Base-by-base conservation (phyloP, 2,329 filamentous ascomycete genomes). In the Periglandula ipomoeae region DNA sequence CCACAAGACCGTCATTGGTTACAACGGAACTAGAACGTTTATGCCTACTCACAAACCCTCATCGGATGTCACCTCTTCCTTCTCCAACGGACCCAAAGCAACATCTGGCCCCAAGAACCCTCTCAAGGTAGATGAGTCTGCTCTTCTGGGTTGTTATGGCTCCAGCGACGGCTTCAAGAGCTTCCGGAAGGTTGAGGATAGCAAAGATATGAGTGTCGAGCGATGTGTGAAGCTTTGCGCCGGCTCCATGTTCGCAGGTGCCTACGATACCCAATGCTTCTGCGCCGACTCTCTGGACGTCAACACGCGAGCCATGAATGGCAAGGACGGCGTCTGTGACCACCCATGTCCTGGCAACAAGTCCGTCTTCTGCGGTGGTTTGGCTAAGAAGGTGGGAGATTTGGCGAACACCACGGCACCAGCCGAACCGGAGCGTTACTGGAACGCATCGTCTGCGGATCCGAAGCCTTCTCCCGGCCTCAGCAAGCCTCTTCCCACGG, bases 241-340 rank as follows among this genome's bases (percentile, higher is more conserved):
- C 1, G 61, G 60, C 2, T 55, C 51, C 34, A 64, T 59, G 17
- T 73, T 69, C 48, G 65, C 67, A 2, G 72, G 69, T 45, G 52
- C 72, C 37, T 68, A 63, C 22, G 59, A 64, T 24, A 68, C 61
- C 10, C 60, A 59, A 20, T 76, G 73, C 56, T 74, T 71, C 59
- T 77, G 74, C 49, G 70, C 71, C 30, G 60, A 67, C 11, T 50
- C 46, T 2, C 60, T 76, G 17, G 69, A 70, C 34, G 58, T 60
- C 4, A 62, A 65, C 40, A 69, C 71, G n/a, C 61, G 55, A 11
- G 66, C 70, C 11, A 42, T 44, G 17, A 42, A 48, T 22, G 22
- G 22, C 7, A 22, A 49, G 3, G 42, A 45, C 35, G 52, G 53
- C 66, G 1, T 58, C 58, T 39, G 73, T 53, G 54, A 68, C 46